A percentile compares a stretch with the other conserved stretches of the same genome.
Conservation (phyloP, 345 rosid genomes). For the Heritiera fomes region DNA sequence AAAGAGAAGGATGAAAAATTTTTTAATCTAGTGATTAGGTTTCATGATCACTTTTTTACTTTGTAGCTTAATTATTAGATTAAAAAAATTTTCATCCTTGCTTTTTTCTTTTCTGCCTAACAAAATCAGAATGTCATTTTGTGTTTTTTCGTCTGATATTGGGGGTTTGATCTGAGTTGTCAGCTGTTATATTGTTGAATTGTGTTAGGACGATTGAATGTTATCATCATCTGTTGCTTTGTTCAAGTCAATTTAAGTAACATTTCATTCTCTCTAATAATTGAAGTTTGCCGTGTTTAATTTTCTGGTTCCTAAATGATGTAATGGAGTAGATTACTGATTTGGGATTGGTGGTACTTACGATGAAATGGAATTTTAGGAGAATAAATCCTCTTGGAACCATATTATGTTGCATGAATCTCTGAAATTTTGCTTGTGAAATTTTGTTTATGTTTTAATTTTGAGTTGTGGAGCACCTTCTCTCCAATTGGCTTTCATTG, state of each 20-base stretch:
- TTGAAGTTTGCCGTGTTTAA: background rate
- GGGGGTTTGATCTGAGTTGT: background rate
- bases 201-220: background rate
- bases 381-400: background rate
- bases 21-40: no score
- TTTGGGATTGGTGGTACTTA: background rate
- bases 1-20: no score
- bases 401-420: background rate
- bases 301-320: background rate
- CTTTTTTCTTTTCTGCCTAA: no score
- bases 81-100: no score
- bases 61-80: no score
- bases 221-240: background rate
- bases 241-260: background rate
- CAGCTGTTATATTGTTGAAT: background rate
- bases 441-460: no score
- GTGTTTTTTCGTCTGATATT: background rate
- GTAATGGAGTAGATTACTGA: background rate
- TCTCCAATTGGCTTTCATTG: no score
- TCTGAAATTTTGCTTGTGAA: no score
- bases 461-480: no score
- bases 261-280: background rate
- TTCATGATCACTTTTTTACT: no score
- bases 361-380: background rate
- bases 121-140: background rate